These are phyloP conservation scores for Oidium heveae DNA, from an alignment of 2,329 filamentous ascomycete species.

Conservation along the genomic window DNA sequence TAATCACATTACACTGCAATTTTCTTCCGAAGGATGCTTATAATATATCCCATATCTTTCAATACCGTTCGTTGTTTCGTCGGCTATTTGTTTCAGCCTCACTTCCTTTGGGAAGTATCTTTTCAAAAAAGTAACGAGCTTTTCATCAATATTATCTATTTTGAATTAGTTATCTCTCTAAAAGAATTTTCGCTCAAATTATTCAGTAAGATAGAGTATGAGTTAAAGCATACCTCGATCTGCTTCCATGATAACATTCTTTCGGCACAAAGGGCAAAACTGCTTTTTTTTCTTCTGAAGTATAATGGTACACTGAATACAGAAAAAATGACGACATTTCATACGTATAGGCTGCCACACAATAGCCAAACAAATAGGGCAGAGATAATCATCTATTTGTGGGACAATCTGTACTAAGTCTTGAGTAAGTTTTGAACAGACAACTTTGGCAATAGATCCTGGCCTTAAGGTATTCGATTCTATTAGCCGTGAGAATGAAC, in stretches of 20 bases:
- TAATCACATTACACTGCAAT: slow-evolving; percentile 32
- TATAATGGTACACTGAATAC: slow-evolving; percentile 59
- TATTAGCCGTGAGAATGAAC: slow-evolving; percentile 33
- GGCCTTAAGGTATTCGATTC: slow-evolving; percentile 34
- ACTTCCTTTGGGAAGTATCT: slow-evolving; percentile 52
- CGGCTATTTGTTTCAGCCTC: slow-evolving; percentile 40
- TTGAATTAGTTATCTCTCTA: neutral
- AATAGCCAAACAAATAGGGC: slow-evolving; percentile 55
- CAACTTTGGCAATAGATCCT: slow-evolving; percentile 43
- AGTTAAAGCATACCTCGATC: slow-evolving; percentile 28
- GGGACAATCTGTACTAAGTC: slow-evolving; percentile 52
- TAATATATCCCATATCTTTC: slow-evolving; percentile 47
- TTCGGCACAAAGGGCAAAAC: slow-evolving; percentile 53
- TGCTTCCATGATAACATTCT: slow-evolving; percentile 43
- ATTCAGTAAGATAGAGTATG: neutral
- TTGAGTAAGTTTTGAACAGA: slow-evolving; percentile 49
- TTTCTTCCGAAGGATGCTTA: slow-evolving; percentile 21
- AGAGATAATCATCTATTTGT: slow-evolving; percentile 63
- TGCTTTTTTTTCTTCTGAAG: slow-evolving; percentile 46
- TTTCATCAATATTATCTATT: slow-evolving; percentile 40
- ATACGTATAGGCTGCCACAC: slow-evolving; percentile 64
- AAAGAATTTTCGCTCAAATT: neutral
- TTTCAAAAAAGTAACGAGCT: slow-evolving; percentile 42
- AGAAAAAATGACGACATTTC: slow-evolving; percentile 53
- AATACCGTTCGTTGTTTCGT: slow-evolving; percentile 49